Percentiles rank a stretch among this genome's conserved stretches.
These are phyloP conservation scores for Loxodes magnus DNA, from an alignment of 73 alveolate species.

Conservation along the genomic window DNA sequence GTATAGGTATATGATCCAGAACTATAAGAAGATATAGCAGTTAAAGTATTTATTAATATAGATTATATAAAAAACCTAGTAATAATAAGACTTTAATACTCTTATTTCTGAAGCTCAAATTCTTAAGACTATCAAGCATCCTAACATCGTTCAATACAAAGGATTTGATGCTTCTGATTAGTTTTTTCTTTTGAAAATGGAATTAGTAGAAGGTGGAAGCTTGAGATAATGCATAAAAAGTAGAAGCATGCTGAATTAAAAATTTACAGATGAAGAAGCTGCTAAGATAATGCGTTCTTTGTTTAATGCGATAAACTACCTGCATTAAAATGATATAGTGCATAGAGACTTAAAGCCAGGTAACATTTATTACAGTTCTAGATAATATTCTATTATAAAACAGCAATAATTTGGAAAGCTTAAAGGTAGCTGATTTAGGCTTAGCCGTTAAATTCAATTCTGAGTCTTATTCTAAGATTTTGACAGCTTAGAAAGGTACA, in stretches of 20 bases:
- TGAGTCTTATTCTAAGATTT: slow-evolving; percentile 20
- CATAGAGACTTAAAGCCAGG: slow-evolving; percentile 59
- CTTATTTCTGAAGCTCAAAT: slow-evolving; percentile 25
- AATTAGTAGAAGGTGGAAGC: slow-evolving; percentile 47
- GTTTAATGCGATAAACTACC: neutral
- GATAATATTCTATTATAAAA: slow-evolving; percentile 21
- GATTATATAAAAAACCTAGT: slow-evolving; percentile 10
- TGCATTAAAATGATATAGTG: slow-evolving; percentile 17
- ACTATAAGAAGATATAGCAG: neutral
- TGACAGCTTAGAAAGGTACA: slow-evolving; percentile 54
- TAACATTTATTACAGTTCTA: no score
- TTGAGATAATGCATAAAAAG: slow-evolving; percentile 22
- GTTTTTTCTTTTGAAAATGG: slow-evolving; percentile 39
- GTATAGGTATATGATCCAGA: slow-evolving; percentile 1
- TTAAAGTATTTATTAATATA: slow-evolving; percentile 14
- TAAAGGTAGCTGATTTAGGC: slow-evolving; percentile 50
- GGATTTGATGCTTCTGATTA: neutral
- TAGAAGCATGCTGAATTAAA: no score
- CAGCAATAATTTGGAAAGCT: slow-evolving; percentile 14
- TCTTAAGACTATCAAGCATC: slow-evolving; percentile 3
- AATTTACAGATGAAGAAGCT: slow-evolving; percentile 6
- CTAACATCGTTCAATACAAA: slow-evolving; percentile 11
- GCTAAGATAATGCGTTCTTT: slow-evolving; percentile 7
- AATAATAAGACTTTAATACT: no score
- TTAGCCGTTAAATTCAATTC: slow-evolving; percentile 26